Conservation (phyloP, 1,284 basidiomycete species). For the Marasmius oreades region DNA sequence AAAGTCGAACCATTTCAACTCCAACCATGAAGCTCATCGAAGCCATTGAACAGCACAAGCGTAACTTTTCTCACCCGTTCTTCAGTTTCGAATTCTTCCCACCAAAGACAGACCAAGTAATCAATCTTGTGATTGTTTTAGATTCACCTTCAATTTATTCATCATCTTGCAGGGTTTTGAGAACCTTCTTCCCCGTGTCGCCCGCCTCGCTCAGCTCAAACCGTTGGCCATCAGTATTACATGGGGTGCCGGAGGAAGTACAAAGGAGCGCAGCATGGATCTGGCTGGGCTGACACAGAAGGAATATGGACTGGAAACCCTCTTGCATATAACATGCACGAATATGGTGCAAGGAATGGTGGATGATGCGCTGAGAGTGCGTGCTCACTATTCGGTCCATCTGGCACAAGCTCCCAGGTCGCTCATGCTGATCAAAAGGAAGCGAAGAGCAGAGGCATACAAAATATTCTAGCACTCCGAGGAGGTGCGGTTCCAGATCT, state of each 20-base stretch:
- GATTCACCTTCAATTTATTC: conserved; percentile 13
- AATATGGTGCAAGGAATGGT: conserved; percentile 92
- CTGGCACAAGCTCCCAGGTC: neutral
- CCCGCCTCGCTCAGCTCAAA: conserved; percentile 62
- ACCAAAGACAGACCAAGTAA: conserved; percentile 84
- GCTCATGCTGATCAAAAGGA: conserved; percentile 42
- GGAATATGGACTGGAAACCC: conserved; percentile 76
- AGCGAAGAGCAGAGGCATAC: conserved; percentile 80
- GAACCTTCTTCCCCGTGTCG: conserved; percentile 81
- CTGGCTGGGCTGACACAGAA: conserved; percentile 72
- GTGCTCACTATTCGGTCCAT: conserved; percentile 14
- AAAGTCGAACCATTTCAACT: neutral
- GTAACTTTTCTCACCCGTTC: conserved; percentile 53
- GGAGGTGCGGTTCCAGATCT: conserved; percentile 54
- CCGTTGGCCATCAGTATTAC: conserved; percentile 87
- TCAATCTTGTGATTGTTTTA: conserved; percentile 14
- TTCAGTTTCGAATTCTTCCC: conserved; percentile 96
- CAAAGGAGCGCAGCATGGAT: conserved; percentile 85
- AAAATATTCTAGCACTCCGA: conserved; percentile 89
- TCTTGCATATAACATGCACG: conserved; percentile 96
- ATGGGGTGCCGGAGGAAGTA: conserved; percentile 97
- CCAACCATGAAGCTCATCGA: conserved; percentile 64
- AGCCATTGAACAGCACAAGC: conserved; percentile 47
- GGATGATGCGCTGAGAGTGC: conserved; percentile 79
- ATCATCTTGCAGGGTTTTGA: conserved; percentile 64